Conservation (phyloP, 164 flowering plant species). For the Aristolochia contorta region DNA sequence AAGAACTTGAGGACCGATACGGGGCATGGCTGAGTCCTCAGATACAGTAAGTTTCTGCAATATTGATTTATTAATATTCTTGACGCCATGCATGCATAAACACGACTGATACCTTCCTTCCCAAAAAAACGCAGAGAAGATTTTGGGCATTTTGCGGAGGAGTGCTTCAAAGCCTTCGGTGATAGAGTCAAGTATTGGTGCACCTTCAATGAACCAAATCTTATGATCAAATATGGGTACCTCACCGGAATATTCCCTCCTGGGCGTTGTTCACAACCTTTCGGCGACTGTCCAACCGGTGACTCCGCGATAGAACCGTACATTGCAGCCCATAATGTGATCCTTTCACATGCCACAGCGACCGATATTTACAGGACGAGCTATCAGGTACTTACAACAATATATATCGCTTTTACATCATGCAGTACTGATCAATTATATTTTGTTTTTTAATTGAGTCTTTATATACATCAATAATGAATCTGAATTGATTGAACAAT, state of each 20-base stretch:
- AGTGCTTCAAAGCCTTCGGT: conserved; percentile 6
- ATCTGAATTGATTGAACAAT: too few relatives aligned
- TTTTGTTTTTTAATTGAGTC: too few relatives aligned
- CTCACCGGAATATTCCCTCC: conserved; percentile 3
- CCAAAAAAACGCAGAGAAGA: conserved; percentile 2
- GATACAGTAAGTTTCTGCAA: conserved; percentile 3
- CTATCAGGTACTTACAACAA: conserved; percentile 10
- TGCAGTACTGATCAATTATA: too few relatives aligned
- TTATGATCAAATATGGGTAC: not conserved
- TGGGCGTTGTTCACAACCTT: conserved; percentile 2
- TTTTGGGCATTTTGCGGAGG: conserved; percentile 6
- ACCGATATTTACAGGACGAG: conserved; percentile 2
- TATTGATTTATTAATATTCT: too few relatives aligned
- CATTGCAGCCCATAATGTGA: conserved; percentile 8
- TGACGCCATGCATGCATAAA: too few relatives aligned
- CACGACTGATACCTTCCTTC: too few relatives aligned
- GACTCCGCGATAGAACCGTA: conserved; percentile 7
- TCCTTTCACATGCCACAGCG: conserved; percentile 5
- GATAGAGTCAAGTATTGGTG: conserved; percentile 8
- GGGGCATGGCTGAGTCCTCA: conserved; percentile 10
- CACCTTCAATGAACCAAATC: conserved; percentile 6
- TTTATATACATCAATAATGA: too few relatives aligned
- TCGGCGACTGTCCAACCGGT: not conserved
- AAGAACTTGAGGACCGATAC: conserved; percentile 12
- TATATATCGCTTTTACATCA: too few relatives aligned